Evolutionary conservation across 345 rosid genomes (phyloP).

Genomic region (Erysimum cheiranthoides): DNA sequence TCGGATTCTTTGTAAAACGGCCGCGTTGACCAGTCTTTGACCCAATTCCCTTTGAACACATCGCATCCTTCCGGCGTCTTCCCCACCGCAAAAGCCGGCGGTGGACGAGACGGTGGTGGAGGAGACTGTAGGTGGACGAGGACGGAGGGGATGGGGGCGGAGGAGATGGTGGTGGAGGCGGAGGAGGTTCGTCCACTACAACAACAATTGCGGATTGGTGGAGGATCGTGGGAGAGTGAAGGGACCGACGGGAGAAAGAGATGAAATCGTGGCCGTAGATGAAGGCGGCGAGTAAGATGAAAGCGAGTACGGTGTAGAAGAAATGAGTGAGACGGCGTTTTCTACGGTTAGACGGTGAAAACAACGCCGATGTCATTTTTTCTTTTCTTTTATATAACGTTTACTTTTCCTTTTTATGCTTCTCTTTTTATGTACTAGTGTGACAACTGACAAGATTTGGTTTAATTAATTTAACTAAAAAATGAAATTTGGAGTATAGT

Average conservation of each 20-base stretch:
- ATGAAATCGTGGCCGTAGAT: constrained; percentile 76
- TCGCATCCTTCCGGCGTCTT: constrained; percentile 70
- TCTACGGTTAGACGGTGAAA: constrained; percentile 47
- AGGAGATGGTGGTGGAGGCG: background rate
- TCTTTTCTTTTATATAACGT: background rate
- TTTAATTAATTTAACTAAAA: constrained; percentile 1
- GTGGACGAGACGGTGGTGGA: background rate
- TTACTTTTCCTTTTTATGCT: background rate
- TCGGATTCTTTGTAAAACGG: constrained; percentile 78
- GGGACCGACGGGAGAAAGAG: constrained; percentile 57
- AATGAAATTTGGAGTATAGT: constrained; percentile 16
- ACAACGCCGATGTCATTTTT: constrained; percentile 36
- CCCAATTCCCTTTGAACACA: constrained; percentile 79
- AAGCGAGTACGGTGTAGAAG: constrained; percentile 63
- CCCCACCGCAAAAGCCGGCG: constrained; percentile 46
- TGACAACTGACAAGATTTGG: background rate
- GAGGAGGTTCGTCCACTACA: constrained; percentile 12
- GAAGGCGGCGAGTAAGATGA: constrained; percentile 63
- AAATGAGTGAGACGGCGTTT: constrained; percentile 70
- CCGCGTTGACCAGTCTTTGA: constrained; percentile 61
- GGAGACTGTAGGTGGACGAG: constrained; percentile 20
- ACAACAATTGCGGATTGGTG: constrained; percentile 3
- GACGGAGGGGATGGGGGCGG: background rate
- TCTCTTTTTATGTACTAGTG: background rate
- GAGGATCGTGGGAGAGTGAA: constrained; percentile 41